These are phyloP conservation scores for Fusarium albosuccineum DNA, from an alignment of 2,329 filamentous ascomycete species.

Conservation along the genomic window DNA sequence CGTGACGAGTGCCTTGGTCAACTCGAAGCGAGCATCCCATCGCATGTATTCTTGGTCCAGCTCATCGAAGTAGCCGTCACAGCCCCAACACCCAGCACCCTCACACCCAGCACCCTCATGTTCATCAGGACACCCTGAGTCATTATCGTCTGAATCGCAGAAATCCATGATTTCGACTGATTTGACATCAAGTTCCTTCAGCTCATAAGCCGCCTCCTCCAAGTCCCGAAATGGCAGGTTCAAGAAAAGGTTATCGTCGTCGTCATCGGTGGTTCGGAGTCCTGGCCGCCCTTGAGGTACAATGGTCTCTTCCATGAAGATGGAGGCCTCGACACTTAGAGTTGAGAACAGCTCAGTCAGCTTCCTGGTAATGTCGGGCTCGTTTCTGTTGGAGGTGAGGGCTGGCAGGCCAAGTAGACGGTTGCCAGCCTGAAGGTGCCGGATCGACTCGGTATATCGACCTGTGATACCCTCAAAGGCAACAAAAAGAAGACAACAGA, in stretches of 20 bases:
- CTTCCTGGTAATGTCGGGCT: slow-evolving; percentile 22
- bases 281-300: slow-evolving; percentile 16
- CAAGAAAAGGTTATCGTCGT: background rate
- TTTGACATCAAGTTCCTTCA: slow-evolving; percentile 28
- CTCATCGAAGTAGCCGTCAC: background rate
- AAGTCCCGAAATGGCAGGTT: slow-evolving; percentile 27
- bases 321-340: slow-evolving; percentile 35
- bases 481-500: slow-evolving; percentile 42
- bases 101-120: background rate
- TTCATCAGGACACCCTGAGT: background rate
- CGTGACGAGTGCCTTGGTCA: slow-evolving; percentile 18
- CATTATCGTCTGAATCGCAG: no score
- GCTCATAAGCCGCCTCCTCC: slow-evolving; percentile 29
- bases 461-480: slow-evolving; percentile 42
- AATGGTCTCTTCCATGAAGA: slow-evolving; percentile 35
- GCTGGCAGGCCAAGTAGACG: slow-evolving; percentile 21
- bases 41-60: slow-evolving; percentile 11
- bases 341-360: slow-evolving; percentile 39
- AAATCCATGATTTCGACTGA: background rate
- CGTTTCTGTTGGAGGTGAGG: background rate
- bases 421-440: slow-evolving; percentile 37
- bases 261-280: background rate
- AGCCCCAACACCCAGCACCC: background rate
- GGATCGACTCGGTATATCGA: slow-evolving; percentile 36
- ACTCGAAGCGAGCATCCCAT: slow-evolving; percentile 26